Evolutionary conservation across 225 moss, liverwort and hornwort species (phyloP), one percentile per base, ranked within the genome.

Genomic region (Marchantia polymorpha): DNA sequence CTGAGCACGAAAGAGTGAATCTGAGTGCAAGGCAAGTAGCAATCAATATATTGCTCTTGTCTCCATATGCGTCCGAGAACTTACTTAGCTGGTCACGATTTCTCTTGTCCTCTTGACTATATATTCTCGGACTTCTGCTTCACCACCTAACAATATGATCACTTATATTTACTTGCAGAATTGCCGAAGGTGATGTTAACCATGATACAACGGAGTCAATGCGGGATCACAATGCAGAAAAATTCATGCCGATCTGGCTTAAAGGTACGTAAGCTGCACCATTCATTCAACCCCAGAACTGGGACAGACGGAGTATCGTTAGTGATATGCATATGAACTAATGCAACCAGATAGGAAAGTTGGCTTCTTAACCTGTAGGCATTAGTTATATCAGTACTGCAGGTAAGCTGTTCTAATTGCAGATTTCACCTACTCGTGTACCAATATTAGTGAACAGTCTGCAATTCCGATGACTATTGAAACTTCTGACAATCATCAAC

Each of bases 221-320:
- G 39, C 39, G 3, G 5, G 39, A 39, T 39, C 39, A 39, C 39
- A 39, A 39, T 39, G 39, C 39, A 39, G 39, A 2, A 39, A 5
- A 39, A 39, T 39, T 39, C 10, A 6, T 83, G 39, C 86, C 86
- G n/a, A 83, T 86, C 14, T 86, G 86, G 86, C 67, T 86, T 63
- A 75, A 78, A 86, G 83, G 86, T 86, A 51, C 70, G 53, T 71
- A 71, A 50, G 49, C 22, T 22, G 71, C 49, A 50, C 68, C n/a
- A n/a, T n/a, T 39, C 39, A 47, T 71, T 22, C 10, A 10, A 46
- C 16, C 22, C 47, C 49, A 50, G n/a, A 51, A 71, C 50, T 8
- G 49, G 50, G 49, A 71, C n/a, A 39, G 39, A 39, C 39, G 39
- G 39, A 39, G 39, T 39, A 39, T 39, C 39, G 9, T 16, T 14